Evolutionary conservation across 305 asterid species (phyloP).

Genomic region (Solanum hybrid): DNA sequence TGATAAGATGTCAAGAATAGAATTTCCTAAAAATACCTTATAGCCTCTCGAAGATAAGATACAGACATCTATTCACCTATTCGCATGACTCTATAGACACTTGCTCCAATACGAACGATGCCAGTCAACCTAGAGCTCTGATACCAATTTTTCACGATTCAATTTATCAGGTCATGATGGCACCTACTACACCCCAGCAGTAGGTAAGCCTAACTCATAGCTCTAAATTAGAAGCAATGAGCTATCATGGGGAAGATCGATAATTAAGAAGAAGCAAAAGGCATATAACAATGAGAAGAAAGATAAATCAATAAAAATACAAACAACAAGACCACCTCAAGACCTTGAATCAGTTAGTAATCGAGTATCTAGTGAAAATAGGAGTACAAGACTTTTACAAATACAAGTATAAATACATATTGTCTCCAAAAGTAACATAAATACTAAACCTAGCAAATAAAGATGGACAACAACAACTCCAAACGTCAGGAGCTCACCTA

Average conservation of each 20-base stretch:
- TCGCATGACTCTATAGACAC: background rate
- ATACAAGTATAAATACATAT: background rate
- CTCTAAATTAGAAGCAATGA: background rate
- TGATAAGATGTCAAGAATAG: background rate
- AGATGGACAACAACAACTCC: background rate
- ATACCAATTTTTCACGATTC: background rate
- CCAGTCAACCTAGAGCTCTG: background rate
- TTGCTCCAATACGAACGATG: background rate
- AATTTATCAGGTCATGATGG: background rate
- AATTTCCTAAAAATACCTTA: too few relatives aligned
- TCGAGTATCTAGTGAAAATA: background rate
- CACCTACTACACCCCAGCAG: background rate
- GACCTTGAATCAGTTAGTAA: background rate
- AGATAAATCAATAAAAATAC: too few relatives aligned
- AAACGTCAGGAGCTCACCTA: background rate
- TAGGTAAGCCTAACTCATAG: background rate
- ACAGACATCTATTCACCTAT: background rate
- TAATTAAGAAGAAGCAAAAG: background rate
- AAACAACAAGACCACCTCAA: background rate
- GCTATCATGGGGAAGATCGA: background rate
- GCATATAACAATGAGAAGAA: background rate
- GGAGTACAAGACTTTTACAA: background rate
- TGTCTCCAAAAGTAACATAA: background rate
- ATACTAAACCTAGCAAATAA: background rate
- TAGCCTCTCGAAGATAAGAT: background rate